These are phyloP conservation scores for Pyricularia sp. DNA, from an alignment of 2,329 filamentous ascomycete species.

Conservation along the genomic window DNA sequence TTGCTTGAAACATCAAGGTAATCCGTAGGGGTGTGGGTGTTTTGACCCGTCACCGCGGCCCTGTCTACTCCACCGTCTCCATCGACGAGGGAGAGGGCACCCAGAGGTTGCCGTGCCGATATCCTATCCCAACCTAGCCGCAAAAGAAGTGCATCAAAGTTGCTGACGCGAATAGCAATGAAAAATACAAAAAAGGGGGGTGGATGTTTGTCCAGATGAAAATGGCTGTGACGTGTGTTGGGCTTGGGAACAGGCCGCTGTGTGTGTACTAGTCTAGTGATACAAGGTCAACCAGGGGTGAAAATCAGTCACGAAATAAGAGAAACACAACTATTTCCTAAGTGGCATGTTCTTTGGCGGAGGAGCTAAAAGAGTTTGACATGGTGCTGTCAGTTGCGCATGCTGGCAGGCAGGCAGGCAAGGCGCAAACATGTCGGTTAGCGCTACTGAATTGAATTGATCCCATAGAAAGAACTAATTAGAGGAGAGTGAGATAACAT, in stretches of 20 bases:
- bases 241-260: neutral
- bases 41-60: slow-evolving; percentile 11
- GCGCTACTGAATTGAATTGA: neutral
- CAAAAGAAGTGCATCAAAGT: neutral
- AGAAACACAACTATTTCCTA: neutral
- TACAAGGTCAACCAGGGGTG: neutral
- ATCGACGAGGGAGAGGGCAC: neutral
- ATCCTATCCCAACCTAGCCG: neutral
- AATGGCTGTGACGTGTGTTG: neutral
- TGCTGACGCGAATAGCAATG: too few relatives aligned
- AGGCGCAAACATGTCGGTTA: neutral
- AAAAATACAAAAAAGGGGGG: too few relatives aligned
- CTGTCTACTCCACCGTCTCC: neutral
- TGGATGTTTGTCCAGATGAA: neutral
- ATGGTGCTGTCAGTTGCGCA: neutral
- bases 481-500: neutral
- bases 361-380: neutral
- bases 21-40: slow-evolving; percentile 12
- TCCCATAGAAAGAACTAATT: too few relatives aligned
- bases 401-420: too few relatives aligned
- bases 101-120: neutral
- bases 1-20: slow-evolving; percentile 17
- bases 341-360: neutral
- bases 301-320: neutral
- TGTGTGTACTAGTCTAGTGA: neutral